Evolutionary conservation across 768 basidiomycete genomes (phyloP), one percentile per base, ranked within the genome.

Genomic region (Kwoniella dejecticola): DNA sequence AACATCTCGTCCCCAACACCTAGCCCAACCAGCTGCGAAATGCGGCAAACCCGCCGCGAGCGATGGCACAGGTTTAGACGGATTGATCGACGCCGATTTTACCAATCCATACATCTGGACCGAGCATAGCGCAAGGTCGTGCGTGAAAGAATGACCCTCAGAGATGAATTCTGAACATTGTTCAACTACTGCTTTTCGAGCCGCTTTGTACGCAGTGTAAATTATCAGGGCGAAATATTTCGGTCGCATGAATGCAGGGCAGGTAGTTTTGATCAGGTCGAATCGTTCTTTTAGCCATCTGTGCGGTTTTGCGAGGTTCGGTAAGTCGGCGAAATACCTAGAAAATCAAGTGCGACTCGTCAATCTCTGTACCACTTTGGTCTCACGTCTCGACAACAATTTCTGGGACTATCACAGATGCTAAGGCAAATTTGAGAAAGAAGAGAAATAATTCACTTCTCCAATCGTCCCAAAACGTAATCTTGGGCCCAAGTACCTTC

Each of bases 21-120:
- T 84, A 13, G 94, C 94, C 96, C 96, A 99, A 4, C 88, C 87
- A 7, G 88, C 81, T 0, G 90, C 82, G 75, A 99, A 98, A 79
- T 98, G 96, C 4, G 96, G 94, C 27, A 98, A 81, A 19, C 96
- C 96, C 24, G 96, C 96, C 10, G 96, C 93, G 31, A 99, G 82
- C 2, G 89, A 91, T 3, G 96, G 87, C 0, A 86, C 87, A 1
- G 84, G 76, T 67, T 83, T 83, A 23, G 63, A 53, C 4, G 82
- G 80, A 70, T 89, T 87, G 47, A 99, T 83, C 12, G 93, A 96
- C 4, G 96, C 95, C 0, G 91, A 91, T 69, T 86, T 85, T 38
- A 97, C 93, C 60, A 87, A 76, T 1, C 96, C 96, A 69, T 95
- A 84, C 91, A 98, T 91, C 87, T 82, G 82, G 2, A 82, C 76